Base-by-base conservation (phyloP, 305 asterid species). In the Fraxinus albicans region DNA sequence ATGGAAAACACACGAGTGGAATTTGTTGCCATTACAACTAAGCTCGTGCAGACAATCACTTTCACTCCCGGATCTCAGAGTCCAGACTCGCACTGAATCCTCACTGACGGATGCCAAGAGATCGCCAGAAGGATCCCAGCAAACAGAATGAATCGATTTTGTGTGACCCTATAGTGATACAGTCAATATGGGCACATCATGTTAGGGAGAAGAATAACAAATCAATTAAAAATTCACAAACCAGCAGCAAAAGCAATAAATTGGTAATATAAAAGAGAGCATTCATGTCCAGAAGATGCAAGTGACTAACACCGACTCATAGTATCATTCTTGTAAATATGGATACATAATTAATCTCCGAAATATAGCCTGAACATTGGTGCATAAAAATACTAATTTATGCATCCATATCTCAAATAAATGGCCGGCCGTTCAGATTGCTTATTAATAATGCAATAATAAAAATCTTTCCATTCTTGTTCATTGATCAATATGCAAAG, bases 41-140 rank as follows among this genome's bases (percentile, higher is more conserved):
- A 95, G 95, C 87, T 97, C 97, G 13, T 96, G 97, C 84, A 93
- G 78, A 77, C 97, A 94, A 3, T 93, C 95, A 27, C 98, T 95
- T 89, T 94, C 98, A 23, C 90, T 93, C 67, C 98, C 98, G 0
- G 98, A 83, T 55, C 93, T 90, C 79, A 96, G 35, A 0, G 93
- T 83, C 99, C 99, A 96, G 34, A 96, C 98, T 82, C 91, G 88
- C 77, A 96, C 98, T 0, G 96, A 93, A 82, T 96, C 98, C 86
- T 95, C 98, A 65, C 99, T 94, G 75, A 93, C 98, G 0, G 99
- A 96, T 29, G 99, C 99, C 80, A 96, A 84, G 80, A 88, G 97
- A 85, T 96, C 99, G 3, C 99, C 98, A 3, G 92, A 75, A 3
- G 95, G 94, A 86, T 96, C 97, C 99, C 99, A 96, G 90, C 99